Evolutionary conservation across 1,139 yeast genomes (phyloP).

Genomic region (Lodderomyces oxycetoniae): DNA sequence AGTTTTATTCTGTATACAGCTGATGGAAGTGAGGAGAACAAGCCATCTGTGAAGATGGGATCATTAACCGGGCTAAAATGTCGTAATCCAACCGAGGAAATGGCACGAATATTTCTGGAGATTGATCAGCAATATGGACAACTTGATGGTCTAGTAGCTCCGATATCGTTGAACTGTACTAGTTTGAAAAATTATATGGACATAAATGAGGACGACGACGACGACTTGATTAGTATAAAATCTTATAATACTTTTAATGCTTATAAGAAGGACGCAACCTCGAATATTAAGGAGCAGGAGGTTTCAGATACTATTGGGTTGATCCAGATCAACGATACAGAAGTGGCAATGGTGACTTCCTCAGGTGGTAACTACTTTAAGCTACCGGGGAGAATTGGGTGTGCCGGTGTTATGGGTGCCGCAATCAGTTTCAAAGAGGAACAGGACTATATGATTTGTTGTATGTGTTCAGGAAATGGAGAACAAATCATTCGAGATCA

Average conservation of each 20-base stretch:
- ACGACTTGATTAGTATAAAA: constrained; percentile 16
- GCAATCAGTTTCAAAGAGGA: constrained; percentile 20
- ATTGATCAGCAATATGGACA: constrained; percentile 15
- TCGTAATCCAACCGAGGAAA: constrained; percentile 22
- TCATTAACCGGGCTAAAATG: constrained; percentile 22
- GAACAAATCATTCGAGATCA: constrained; percentile 46
- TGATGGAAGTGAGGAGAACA: constrained; percentile 4
- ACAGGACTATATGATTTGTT: constrained; percentile 22
- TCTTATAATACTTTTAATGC: constrained; percentile 16
- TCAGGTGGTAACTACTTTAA: constrained; percentile 54
- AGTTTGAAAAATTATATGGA: constrained; percentile 8
- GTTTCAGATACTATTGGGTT: constrained; percentile 34
- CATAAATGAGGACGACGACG: constrained; percentile 3
- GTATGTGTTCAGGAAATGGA: constrained; percentile 55
- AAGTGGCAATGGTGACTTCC: constrained; percentile 33
- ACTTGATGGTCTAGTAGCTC: constrained; percentile 23
- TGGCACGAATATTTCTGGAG: constrained; percentile 17
- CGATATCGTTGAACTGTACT: constrained; percentile 20
- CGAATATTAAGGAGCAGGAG: constrained; percentile 9
- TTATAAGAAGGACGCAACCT: background rate
- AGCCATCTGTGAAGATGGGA: constrained; percentile 12
- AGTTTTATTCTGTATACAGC: constrained; percentile 23
- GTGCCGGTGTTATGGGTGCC: constrained; percentile 49
- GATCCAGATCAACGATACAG: constrained; percentile 14
- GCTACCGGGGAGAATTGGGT: constrained; percentile 47